A percentile compares a stretch with the other conserved stretches of the same genome.
Conservation (phyloP, 2,329 filamentous ascomycete species). For the Cryphonectria radicalis region DNA sequence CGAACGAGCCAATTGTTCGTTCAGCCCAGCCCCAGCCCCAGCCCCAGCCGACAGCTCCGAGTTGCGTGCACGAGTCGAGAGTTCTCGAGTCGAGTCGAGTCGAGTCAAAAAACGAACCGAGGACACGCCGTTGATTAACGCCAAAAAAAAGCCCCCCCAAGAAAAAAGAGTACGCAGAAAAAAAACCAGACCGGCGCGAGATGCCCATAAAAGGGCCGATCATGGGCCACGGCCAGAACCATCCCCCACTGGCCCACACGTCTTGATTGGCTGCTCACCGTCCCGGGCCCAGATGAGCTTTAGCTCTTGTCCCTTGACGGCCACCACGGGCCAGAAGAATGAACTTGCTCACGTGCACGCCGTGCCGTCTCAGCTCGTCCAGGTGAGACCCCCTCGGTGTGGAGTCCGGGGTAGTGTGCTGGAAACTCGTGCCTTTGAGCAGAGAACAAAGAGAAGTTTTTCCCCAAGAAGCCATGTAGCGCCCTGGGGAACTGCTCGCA, state of each 20-base stretch:
- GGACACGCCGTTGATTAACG: background rate
- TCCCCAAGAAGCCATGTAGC: background rate
- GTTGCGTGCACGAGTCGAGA: background rate
- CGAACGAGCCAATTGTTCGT: background rate
- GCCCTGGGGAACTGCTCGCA: background rate
- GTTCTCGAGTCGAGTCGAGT: too few relatives aligned
- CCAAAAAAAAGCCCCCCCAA: too few relatives aligned
- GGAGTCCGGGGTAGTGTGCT: constrained; percentile 13
- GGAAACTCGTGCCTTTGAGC: background rate
- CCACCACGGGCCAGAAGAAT: background rate
- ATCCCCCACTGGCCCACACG: background rate
- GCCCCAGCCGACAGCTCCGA: background rate
- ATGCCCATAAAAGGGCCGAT: constrained; percentile 16
- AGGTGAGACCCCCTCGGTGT: background rate
- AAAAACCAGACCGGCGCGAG: background rate
- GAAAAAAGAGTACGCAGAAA: too few relatives aligned
- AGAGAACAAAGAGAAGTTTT: background rate
- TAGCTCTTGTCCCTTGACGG: background rate
- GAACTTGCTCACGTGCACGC: background rate
- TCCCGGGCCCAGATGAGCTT: background rate
- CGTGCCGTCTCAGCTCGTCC: background rate
- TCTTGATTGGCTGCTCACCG: background rate
- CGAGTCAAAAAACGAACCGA: background rate
- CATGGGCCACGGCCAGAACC: background rate
- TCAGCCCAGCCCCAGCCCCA: too few relatives aligned